Percentiles rank a stretch among this genome's conserved stretches.
Conservation (phyloP, 345 rosid species). For the Pistacia integerrima region DNA sequence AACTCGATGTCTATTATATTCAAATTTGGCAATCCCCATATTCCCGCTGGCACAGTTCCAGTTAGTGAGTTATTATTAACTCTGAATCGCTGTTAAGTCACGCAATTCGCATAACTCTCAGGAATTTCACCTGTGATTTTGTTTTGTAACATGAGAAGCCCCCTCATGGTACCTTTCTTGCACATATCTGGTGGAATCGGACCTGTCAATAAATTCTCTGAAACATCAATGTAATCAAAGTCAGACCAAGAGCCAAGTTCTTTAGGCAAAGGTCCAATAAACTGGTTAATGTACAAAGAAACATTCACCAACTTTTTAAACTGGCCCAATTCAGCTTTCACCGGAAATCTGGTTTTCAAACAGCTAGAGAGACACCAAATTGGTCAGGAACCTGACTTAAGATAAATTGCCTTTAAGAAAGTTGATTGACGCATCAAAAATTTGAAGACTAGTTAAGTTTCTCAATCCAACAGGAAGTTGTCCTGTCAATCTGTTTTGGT, state of each 20-base stretch:
- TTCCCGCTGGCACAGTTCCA: slow-evolving; percentile 70
- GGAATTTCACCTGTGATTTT: slow-evolving; percentile 78
- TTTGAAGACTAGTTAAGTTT: slow-evolving; percentile 58
- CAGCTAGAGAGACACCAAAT: slow-evolving; percentile 66
- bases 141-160: slow-evolving; percentile 72
- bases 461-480: slow-evolving; percentile 68
- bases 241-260: slow-evolving; percentile 72
- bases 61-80: slow-evolving; percentile 65
- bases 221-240: slow-evolving; percentile 75
- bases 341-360: slow-evolving; percentile 60
- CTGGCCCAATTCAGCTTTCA: slow-evolving; percentile 62
- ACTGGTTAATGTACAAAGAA: slow-evolving; percentile 64
- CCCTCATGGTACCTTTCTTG: slow-evolving; percentile 67
- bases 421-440: slow-evolving; percentile 68
- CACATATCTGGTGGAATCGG: slow-evolving; percentile 90
- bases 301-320: slow-evolving; percentile 63
- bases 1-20: slow-evolving; percentile 60
- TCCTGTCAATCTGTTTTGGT: slow-evolving; percentile 58
- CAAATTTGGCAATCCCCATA: slow-evolving; percentile 77
- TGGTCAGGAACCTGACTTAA: slow-evolving; percentile 53
- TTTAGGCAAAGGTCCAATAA: slow-evolving; percentile 72
- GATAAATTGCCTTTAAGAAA: slow-evolving; percentile 60
- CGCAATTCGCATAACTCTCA: slow-evolving; percentile 57
- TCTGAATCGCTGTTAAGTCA: slow-evolving; percentile 61
- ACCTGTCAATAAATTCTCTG: slow-evolving; percentile 74